Evolutionary conservation across 1,284 basidiomycete genomes (phyloP).

Genomic region (Cryptococcus amylolentus): DNA sequence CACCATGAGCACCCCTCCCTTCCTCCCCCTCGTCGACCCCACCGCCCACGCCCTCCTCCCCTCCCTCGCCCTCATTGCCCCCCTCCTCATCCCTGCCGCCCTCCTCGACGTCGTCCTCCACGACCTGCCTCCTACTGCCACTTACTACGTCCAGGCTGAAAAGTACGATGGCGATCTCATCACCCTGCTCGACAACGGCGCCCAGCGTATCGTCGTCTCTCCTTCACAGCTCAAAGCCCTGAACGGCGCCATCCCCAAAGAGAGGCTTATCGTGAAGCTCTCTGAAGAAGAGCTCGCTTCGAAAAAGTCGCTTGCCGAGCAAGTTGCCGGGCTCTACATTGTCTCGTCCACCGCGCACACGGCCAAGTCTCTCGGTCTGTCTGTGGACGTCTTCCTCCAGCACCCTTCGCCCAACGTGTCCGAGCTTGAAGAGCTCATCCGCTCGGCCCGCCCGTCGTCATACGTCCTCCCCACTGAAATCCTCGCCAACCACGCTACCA

Average conservation of each 20-base stretch:
- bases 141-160: conserved; percentile 62
- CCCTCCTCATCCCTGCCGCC: conserved; percentile 60
- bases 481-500: conserved; percentile 58
- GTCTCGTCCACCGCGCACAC: conserved; percentile 52
- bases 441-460: conserved; percentile 64
- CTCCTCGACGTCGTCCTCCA: conserved; percentile 38
- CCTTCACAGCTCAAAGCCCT: conserved; percentile 63
- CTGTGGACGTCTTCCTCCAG: conserved; percentile 60
- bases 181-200: conserved; percentile 68
- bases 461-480: conserved; percentile 71
- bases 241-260: conserved; percentile 56
- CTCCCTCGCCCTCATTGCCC: conserved; percentile 68
- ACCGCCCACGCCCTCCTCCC: conserved; percentile 54
- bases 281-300: conserved; percentile 69
- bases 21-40: conserved; percentile 50
- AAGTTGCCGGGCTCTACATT: conserved; percentile 30
- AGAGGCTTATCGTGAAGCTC: conserved; percentile 69
- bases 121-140: conserved; percentile 32
- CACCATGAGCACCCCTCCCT: conserved; percentile 44
- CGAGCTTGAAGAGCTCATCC: conserved; percentile 57
- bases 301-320: conserved; percentile 56
- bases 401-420: conserved; percentile 49
- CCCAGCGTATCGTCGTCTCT: conserved; percentile 70
- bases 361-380: conserved; percentile 67
- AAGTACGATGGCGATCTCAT: conserved; percentile 58